Conservation (phyloP, 2,329 filamentous ascomycete genomes). For the Arthrobotrys sphaeroides region DNA sequence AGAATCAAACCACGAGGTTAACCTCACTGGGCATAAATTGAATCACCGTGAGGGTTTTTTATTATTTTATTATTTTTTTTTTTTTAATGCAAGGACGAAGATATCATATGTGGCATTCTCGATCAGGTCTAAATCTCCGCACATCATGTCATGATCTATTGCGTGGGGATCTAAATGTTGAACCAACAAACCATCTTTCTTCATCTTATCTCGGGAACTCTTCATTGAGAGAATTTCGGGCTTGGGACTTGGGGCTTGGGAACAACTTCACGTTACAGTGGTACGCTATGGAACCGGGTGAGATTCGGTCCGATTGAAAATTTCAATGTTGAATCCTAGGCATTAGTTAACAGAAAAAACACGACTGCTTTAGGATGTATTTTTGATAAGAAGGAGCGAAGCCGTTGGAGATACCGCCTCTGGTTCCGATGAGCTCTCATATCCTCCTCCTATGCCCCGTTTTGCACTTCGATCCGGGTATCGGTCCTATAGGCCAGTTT, state of each 20-base stretch:
- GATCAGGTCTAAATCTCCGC: slow-evolving; percentile 52
- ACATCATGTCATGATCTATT: slow-evolving; percentile 23
- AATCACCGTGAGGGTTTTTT: slow-evolving; percentile 12
- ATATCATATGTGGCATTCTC: slow-evolving; percentile 40
- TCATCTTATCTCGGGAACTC: slow-evolving; percentile 10
- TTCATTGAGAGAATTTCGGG: slow-evolving; percentile 13
- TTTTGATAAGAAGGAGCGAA: slow-evolving; percentile 9
- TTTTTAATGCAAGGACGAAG: slow-evolving; percentile 27
- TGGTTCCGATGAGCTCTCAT: slow-evolving; percentile 41
- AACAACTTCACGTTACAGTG: slow-evolving; percentile 3
- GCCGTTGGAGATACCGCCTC: slow-evolving; percentile 34
- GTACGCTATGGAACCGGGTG: slow-evolving; percentile 4
- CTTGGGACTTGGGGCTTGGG: neutral
- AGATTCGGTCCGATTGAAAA: neutral
- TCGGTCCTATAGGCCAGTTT: slow-evolving; percentile 49
- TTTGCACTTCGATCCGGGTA: slow-evolving; percentile 32
- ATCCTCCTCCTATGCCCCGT: slow-evolving; percentile 3
- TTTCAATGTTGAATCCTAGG: neutral
- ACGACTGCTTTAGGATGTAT: slow-evolving; percentile 2
- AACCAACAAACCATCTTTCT: slow-evolving; percentile 7
- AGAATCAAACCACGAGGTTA: slow-evolving; percentile 5
- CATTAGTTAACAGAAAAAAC: slow-evolving; percentile 6
- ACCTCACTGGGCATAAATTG: neutral
- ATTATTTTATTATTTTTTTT: neutral
- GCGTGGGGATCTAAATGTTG: neutral